Base-by-base conservation (phyloP, 2,329 filamentous ascomycete genomes). In the Metarhizium robertsii region DNA sequence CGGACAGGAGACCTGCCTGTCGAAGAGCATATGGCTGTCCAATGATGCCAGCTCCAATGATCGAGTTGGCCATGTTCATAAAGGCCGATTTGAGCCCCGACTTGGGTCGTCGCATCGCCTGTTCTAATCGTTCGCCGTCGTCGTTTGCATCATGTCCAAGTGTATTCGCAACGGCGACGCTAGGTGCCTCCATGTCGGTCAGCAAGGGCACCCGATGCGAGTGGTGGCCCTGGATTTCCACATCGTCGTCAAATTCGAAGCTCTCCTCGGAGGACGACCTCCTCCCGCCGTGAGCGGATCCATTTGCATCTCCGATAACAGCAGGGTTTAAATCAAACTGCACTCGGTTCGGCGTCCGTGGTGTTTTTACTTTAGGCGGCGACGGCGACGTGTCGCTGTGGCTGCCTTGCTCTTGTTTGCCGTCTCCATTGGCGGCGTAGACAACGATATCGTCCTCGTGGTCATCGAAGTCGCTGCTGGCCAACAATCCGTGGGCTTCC, bases 31-130 rank as follows among this genome's bases (percentile, higher is more conserved):
- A 99, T 13, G 94, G 92, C 73, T 99, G 94, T 3, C 89, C 84
- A 65, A 87, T 86, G 70, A 87, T 87, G 53, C 84, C 84, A 2
- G 84, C 85, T 43, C 84, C 85, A 62, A 99, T 96, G 69, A 99
- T 99, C 64, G 89, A 95, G 75, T 99, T 99, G 60, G 94, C 92
- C 94, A 99, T 99, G 73, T 99, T 99, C 91, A 97, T 96, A 63
- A 99, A 97, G 3, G 94, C 92, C 68, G 87, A 90, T 59, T 81
- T 79, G 73, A 97, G 79, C 5, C 88, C 87, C 56, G 90, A 95
- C 73, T 92, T 92, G 50, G 92, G 91, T 55, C 92, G 80, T 45
- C 66, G 65, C 55, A 78, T 75, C 67, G 85, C 81, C 38, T 75
- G 72, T 62, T 79, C 77, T 5, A 77, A 78, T 71, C 76, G 78